phyloP scores from a whole-genome alignment of 441 rosid species.

The Syzygium malaccense region DNA sequence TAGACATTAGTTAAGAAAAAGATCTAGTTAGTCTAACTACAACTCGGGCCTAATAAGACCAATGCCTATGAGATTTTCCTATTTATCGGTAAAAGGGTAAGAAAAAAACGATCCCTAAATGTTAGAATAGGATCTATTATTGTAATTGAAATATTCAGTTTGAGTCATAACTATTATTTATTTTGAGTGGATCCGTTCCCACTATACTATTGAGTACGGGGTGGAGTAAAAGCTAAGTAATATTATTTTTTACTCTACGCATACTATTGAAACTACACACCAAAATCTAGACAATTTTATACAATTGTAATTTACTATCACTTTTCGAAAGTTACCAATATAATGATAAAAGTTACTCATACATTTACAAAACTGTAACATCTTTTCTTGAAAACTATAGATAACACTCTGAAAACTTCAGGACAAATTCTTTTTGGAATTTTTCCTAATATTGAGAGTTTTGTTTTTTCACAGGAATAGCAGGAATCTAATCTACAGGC shows the following conservation, averaged over 20 bases:
- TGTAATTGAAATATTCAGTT: fast-evolving
- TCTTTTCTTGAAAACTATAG: neutral
- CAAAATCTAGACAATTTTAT: neutral
- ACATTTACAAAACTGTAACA: neutral
- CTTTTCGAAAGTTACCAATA: neutral
- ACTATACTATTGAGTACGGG: neutral
- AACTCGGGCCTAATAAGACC: neutral
- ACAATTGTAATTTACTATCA: neutral
- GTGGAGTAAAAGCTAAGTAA: neutral
- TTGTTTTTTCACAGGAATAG: neutral
- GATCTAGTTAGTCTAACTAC: neutral
- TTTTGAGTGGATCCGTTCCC: neutral
- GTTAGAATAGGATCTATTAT: neutral
- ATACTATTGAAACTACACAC: neutral
- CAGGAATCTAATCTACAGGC: neutral
- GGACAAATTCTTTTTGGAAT: neutral
- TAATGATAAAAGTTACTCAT: neutral
- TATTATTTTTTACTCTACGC: neutral
- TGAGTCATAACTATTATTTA: neutral
- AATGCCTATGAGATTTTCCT: neutral
- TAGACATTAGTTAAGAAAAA: neutral
- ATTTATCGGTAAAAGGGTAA: fast-evolving
- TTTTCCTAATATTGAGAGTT: neutral
- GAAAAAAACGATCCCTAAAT: neutral
- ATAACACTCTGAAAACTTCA: neutral